A percentile compares a stretch with the other conserved stretches of the same genome.
Evolutionary conservation across 2,329 filamentous ascomycete species (phyloP).

Genomic region (Shiraia sp.): DNA sequence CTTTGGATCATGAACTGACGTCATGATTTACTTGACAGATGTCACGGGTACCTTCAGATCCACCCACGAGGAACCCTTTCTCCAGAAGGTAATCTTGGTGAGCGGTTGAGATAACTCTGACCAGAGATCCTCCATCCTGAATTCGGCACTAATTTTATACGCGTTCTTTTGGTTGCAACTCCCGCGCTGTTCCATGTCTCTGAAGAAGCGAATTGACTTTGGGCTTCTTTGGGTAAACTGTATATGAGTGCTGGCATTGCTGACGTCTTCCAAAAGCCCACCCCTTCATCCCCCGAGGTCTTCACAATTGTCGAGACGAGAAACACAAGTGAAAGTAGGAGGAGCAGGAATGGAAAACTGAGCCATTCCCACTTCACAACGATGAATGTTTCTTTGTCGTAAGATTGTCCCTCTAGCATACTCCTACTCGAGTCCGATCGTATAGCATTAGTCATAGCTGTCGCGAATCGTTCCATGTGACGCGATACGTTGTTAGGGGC

Average conservation of each 20-base stretch:
- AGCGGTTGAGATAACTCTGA: conserved; percentile 2
- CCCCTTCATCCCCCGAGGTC: conserved; percentile 14
- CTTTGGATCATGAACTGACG: not conserved
- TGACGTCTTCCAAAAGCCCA: conserved; percentile 37
- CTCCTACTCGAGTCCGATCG: conserved; percentile 9
- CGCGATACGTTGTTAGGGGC: conserved; percentile 24
- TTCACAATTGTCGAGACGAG: conserved; percentile 27
- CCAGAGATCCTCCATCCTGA: conserved; percentile 26
- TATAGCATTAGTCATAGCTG: conserved; percentile 22
- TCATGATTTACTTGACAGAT: no score
- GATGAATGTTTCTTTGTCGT: conserved; percentile 13
- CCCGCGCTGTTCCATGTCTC: not conserved
- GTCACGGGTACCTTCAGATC: conserved; percentile 5
- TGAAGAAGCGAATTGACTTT: conserved; percentile 10
- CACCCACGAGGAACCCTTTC: conserved; percentile 6
- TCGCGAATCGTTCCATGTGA: conserved; percentile 21
- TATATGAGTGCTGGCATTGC: conserved; percentile 34
- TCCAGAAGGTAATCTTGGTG: conserved; percentile 8
- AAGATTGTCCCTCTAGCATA: conserved; percentile 13
- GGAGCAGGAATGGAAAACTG: conserved; percentile 23
- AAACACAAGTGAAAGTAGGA: conserved; percentile 26
- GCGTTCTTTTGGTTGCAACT: conserved; percentile 8
- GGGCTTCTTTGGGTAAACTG: conserved; percentile 23
- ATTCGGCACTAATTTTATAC: conserved; percentile 14
- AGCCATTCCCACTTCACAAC: conserved; percentile 31